Evolutionary conservation across 331 rosid species (phyloP).

Genomic region (Erythrophleum ivorense): DNA sequence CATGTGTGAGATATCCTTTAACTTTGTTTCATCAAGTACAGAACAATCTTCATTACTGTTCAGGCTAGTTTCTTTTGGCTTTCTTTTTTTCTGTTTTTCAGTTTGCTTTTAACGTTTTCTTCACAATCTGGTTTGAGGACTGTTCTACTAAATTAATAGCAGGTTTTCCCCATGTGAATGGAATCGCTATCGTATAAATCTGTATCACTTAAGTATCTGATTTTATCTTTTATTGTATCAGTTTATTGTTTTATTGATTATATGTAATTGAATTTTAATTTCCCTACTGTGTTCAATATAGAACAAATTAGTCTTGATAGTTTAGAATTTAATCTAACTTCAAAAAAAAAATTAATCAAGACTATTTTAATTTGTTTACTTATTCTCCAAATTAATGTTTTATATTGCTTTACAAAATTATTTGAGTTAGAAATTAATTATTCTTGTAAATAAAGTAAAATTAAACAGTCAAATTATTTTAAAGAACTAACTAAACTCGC

Average conservation of each 20-base stretch:
- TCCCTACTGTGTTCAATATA: not conserved
- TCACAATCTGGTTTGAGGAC: slow-evolving; percentile 21
- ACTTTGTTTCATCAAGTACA: slow-evolving; percentile 32
- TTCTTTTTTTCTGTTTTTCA: not conserved
- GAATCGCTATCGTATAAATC: slow-evolving; percentile 12
- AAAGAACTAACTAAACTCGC: too few relatives aligned
- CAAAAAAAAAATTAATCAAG: not conserved
- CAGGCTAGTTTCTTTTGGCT: not conserved
- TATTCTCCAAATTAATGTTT: too few relatives aligned
- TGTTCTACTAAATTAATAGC: slow-evolving; percentile 10
- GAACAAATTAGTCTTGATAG: not conserved
- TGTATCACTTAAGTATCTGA: not conserved
- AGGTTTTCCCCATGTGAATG: not conserved
- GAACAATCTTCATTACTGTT: slow-evolving; percentile 23
- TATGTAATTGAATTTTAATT: not conserved
- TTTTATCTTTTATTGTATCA: slow-evolving; percentile 14
- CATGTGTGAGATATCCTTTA: not conserved
- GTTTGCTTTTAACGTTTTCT: slow-evolving; percentile 11
- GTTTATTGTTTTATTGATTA: not conserved
- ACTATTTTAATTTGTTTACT: too few relatives aligned
- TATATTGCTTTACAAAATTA: too few relatives aligned
- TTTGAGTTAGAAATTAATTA: too few relatives aligned
- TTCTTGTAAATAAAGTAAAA: too few relatives aligned
- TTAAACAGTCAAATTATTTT: too few relatives aligned
- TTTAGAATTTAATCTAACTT: not conserved